These are phyloP conservation scores for Phalaenopsis hybrid DNA, from an alignment of 116 monocot genomes.

Conservation along the genomic window DNA sequence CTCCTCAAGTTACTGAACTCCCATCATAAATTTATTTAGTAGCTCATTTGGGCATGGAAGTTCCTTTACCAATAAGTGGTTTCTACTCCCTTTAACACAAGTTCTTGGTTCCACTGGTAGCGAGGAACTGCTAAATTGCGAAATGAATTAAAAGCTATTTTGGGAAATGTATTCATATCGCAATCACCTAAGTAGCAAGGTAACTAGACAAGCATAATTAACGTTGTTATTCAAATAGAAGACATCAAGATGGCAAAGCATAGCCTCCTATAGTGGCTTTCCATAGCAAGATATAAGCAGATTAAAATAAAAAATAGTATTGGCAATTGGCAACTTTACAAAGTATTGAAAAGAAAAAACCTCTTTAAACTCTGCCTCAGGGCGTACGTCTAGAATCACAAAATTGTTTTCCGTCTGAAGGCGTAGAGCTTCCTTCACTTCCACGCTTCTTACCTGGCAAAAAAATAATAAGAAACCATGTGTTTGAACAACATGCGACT, in stretches of 20 bases:
- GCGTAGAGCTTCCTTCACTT: constrained; percentile 94
- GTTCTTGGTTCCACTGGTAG: neutral
- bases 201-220: neutral
- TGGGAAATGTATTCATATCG: neutral
- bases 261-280: neutral
- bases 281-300: neutral
- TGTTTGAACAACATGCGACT: neutral
- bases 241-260: neutral
- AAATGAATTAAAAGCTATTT: neutral
- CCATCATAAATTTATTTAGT: neutral
- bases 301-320: neutral
- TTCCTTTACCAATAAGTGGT: neutral
- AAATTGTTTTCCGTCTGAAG: constrained; percentile 93
- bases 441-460: constrained; percentile 80
- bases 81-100: neutral
- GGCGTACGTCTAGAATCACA: constrained; percentile 91
- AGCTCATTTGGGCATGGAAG: neutral
- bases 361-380: constrained; percentile 89
- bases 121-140: neutral
- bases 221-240: neutral
- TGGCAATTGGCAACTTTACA: neutral
- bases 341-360: constrained; percentile 16
- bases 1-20: too few relatives aligned
- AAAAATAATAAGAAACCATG: neutral
- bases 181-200: neutral